These are phyloP conservation scores for Primulina huaijiensis DNA, from an alignment of 257 asterid genomes.

Conservation along the genomic window DNA sequence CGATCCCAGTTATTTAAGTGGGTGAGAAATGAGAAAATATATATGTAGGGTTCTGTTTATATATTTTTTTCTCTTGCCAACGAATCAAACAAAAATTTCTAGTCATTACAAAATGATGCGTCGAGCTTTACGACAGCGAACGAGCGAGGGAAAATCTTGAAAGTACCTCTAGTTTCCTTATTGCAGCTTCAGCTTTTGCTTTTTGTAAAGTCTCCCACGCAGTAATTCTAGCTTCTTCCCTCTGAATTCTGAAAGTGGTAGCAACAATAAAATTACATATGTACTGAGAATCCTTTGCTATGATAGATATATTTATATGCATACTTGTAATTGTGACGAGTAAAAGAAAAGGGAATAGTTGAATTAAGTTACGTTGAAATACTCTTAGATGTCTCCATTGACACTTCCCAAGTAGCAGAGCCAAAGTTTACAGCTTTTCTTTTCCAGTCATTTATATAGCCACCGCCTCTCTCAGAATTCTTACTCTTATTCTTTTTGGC, in stretches of 20 bases:
- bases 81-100: too few species aligned
- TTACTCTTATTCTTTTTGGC: constrained; percentile 60
- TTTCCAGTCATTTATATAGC: constrained; percentile 60
- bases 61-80: neutral
- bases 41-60: neutral
- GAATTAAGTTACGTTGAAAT: constrained; percentile 54
- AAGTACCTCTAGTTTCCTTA: constrained; percentile 68
- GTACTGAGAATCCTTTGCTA: neutral
- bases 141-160: constrained; percentile 10
- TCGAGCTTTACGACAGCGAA: neutral
- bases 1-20: neutral
- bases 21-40: neutral
- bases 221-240: constrained; percentile 68
- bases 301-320: neutral
- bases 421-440: constrained; percentile 52
- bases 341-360: constrained; percentile 7
- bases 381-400: constrained; percentile 51
- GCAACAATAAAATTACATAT: constrained; percentile 13
- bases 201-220: constrained; percentile 87
- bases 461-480: constrained; percentile 42
- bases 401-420: constrained; percentile 59
- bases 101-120: neutral
- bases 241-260: constrained; percentile 41
- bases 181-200: constrained; percentile 81
- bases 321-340: constrained; percentile 2